Base-by-base conservation (phyloP, 2,329 filamentous ascomycete genomes). In the Aspergillus quadrilineatus region DNA sequence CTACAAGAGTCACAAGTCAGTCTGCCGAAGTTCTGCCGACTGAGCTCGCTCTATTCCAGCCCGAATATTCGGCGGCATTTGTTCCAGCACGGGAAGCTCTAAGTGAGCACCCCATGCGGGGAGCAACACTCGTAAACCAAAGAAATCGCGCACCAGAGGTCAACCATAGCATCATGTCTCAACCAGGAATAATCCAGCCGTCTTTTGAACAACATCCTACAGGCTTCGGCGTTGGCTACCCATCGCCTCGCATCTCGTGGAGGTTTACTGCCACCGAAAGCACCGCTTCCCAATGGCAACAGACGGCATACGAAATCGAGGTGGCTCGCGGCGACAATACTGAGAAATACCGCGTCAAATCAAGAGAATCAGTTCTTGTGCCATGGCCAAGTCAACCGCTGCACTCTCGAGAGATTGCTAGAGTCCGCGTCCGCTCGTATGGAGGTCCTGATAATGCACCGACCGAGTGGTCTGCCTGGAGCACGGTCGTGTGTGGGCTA, bases 401-500 rank as follows among this genome's bases (percentile, higher is more conserved):
- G 8, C 39, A 50, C 17, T 67, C 67, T 10, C 50, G 66, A 15
- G 63, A 63, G 42, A 42, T 34, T 15, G 62, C 53, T 8, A 47
- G 46, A 14, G 55, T 64, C 4, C 60, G 62, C 9, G 60, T 68
- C 34, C 60, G 62, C 26, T 49, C 58, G 15, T 53, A 60, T 32
- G 62, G 15, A 34, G 17, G 51, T 0, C 2, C 46, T 15, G 22
- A 47, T 26, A 26, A 34, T 12, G 28, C 43, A 39, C 36, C 60
- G 34, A 55, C 60, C 4, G 55, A 59, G 43, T 59, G 63, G 62
- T 59, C 58, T 45, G 3, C 49, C 2, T 63, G 59, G 60, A 17
- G 66, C 63, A 44, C 49, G 1, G 60, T 76, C 22, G 75, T 77
- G 55, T 64, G 65, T 9, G 75, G 69, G 5, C 52, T 77, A 6